Percentiles rank a stretch among this genome's conserved stretches.
phyloP scores from a whole-genome alignment of 148 eudicot species.

The Camellia lanceoleosa region DNA sequence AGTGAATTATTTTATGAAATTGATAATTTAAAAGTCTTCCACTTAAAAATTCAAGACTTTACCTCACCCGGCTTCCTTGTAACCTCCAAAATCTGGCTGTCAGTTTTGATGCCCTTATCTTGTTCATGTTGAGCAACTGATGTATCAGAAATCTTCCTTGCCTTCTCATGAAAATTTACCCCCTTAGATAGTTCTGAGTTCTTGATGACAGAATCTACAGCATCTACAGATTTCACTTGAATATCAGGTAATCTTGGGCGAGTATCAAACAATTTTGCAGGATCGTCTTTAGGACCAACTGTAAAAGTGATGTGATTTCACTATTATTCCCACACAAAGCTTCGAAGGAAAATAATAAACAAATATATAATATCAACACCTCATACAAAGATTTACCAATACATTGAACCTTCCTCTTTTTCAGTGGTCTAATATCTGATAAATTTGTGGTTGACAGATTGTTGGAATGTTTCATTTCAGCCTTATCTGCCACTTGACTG shows the following conservation, averaged over 20 bases:
- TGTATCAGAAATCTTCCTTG: not conserved
- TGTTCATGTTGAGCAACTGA: slow-evolving; percentile 6
- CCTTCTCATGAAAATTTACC: not conserved
- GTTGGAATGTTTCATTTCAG: not conserved
- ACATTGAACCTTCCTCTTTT: slow-evolving; percentile 18
- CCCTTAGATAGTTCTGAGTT: not conserved
- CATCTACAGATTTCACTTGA: not conserved
- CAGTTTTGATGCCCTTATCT: slow-evolving; percentile 2
- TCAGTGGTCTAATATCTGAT: slow-evolving; percentile 4
- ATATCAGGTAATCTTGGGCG: slow-evolving; percentile 3
- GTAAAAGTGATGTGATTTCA: not conserved
- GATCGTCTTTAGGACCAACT: not conserved
- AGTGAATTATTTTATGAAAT: not conserved
- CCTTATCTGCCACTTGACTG: not conserved
- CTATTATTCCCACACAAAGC: not conserved
- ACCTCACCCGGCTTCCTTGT: slow-evolving; percentile 24
- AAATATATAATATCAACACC: not conserved
- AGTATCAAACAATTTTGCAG: not conserved
- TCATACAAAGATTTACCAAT: slow-evolving; percentile 9
- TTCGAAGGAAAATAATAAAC: not conserved
- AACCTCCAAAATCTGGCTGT: slow-evolving; percentile 12
- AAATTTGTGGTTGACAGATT: not conserved
- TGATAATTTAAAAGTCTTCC: not conserved
- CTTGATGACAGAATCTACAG: slow-evolving; percentile 5
- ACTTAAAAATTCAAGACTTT: not conserved